Evolutionary conservation across 345 rosid species (phyloP).

Genomic region (Aurinia saxatilis): DNA sequence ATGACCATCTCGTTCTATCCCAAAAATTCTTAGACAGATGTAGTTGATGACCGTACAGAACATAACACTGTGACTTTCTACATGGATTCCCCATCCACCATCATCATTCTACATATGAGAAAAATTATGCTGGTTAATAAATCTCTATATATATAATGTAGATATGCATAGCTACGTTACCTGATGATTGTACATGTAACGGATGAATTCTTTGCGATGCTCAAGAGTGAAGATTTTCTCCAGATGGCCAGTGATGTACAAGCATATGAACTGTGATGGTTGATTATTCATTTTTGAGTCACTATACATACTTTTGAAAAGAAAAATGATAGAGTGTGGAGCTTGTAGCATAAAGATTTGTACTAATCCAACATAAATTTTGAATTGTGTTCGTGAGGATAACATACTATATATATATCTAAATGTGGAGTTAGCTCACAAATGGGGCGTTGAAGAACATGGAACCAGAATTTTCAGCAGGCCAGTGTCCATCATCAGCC

Average conservation of each 20-base stretch:
- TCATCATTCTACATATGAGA: conserved; percentile 44
- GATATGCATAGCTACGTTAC: background rate
- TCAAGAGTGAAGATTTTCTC: conserved; percentile 1
- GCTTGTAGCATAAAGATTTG: too few species aligned
- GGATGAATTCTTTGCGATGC: conserved; percentile 12
- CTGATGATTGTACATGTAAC: conserved; percentile 19
- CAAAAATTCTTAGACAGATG: conserved; percentile 57
- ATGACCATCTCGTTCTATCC: conserved; percentile 41
- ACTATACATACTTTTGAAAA: too few species aligned
- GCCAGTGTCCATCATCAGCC: conserved; percentile 32
- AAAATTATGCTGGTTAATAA: too few species aligned
- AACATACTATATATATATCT: too few species aligned
- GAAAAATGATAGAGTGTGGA: too few species aligned
- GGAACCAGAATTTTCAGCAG: conserved; percentile 37
- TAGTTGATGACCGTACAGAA: conserved; percentile 57
- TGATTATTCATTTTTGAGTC: too few species aligned
- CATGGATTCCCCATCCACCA: conserved; percentile 89
- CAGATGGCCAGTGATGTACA: conserved; percentile 17
- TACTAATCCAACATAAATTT: too few species aligned
- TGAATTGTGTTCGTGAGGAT: too few species aligned
- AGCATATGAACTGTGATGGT: conserved; percentile 15
- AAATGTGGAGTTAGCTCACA: too few species aligned
- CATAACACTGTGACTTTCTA: conserved; percentile 77
- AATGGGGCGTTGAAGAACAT: conserved; percentile 45
- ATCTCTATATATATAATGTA: too few species aligned